Percentiles rank a stretch among this genome's conserved stretches.
These are phyloP conservation scores for Hordeum vulgare DNA, from an alignment of 176 grass and related monocot genomes.

Conservation along the genomic window DNA sequence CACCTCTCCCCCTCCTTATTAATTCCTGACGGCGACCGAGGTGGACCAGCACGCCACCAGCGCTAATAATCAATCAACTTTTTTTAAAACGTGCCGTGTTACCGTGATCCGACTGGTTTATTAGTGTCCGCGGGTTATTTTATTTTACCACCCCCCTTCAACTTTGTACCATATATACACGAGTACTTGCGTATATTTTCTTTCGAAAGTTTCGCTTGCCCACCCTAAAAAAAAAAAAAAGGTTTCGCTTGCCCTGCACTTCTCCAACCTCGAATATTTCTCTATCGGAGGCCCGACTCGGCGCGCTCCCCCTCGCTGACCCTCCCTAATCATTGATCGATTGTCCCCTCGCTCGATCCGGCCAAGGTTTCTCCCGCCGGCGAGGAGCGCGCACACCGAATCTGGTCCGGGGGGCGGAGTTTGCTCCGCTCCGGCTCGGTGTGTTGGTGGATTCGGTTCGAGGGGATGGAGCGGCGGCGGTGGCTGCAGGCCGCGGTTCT, in stretches of 20 bases:
- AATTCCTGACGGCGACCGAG: background rate
- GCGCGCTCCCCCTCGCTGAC: background rate
- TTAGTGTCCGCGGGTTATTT: background rate
- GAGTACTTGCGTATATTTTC: too few species aligned
- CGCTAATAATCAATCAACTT: too few species aligned
- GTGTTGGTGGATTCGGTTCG: background rate
- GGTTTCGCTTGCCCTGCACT: constrained; percentile 14
- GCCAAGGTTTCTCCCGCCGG: background rate
- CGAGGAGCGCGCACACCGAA: background rate
- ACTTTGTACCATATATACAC: background rate
- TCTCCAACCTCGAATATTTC: constrained; percentile 19
- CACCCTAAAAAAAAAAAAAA: too few species aligned
- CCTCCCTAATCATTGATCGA: background rate
- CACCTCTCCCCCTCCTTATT: background rate
- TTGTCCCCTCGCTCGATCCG: background rate
- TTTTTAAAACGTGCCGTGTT: background rate
- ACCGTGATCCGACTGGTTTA: background rate
- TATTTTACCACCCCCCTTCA: background rate
- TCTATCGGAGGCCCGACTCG: background rate
- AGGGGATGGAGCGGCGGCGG: constrained; percentile 37
- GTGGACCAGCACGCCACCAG: background rate
- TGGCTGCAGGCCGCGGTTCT: constrained; percentile 30
- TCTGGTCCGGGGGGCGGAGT: background rate
- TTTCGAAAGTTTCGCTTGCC: constrained; percentile 4
- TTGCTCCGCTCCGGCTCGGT: background rate